Base-by-base conservation (phyloP, 495 filamentous ascomycete species). In the Gamarada debralockiae region DNA sequence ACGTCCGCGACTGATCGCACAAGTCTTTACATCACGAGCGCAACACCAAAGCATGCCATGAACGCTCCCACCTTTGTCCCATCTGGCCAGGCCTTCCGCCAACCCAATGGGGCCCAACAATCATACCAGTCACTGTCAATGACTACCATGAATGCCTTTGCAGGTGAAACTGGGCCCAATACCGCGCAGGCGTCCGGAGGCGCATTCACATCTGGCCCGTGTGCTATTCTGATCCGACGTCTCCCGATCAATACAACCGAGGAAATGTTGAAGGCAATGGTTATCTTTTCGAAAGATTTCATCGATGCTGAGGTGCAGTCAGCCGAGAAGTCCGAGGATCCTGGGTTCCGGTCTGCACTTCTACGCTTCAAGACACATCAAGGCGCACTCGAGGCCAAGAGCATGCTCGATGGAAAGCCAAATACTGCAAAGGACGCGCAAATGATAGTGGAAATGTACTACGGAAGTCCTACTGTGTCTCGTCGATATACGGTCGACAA, bases 221-320 rank as follows among this genome's bases (percentile, higher is more conserved):
- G 37, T 48, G 48, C 62, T 3, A 39, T 65, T 48, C 67, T 89
- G 44, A 85, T 96, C 70, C 87, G 87, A 56, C 86, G 83, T 60
- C 77, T 96, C 0, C 87, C 91, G 6, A 65, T 73, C 48, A 89
- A 85, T 60, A 92, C 82, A 17, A 83, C 79, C 45, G 75, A 83
- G 50, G 86, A 92, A 52, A 77, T 80, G 34, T 72, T 96, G 53
- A 82, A 85, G 55, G 79, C 85, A 56, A 91, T 96, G 84, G 76
- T 95, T 14, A 73, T 93, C 13, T 95, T 91, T 65, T 87, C 89
- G 22, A 88, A 93, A 62, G 90, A 92, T 47, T 76, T 95, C 27
- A 69, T 89, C 46, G 80, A 85, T 57, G 79, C 83, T 45, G 85
- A 92, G 52, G 79, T 95, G 56, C 70, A 92, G 12, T 73, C 79